Percentiles rank a stretch among this genome's conserved stretches.
Conservation (phyloP, 805 yeast genomes). For the Kluyveromyces starmeri region DNA sequence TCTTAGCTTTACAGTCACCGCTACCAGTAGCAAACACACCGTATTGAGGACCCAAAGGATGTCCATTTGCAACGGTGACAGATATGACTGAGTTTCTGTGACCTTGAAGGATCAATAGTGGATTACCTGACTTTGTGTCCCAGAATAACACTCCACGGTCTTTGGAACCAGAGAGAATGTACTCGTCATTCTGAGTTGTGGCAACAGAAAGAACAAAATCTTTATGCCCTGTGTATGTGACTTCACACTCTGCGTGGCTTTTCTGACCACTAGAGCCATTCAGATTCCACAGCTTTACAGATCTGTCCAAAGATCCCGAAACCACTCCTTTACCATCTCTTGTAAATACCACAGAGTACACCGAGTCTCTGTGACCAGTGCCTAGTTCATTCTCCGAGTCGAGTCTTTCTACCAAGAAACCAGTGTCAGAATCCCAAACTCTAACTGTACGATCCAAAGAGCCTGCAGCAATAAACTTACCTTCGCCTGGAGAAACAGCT, state of each 20-base stretch:
- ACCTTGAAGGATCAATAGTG: conserved; percentile 91
- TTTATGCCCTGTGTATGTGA: conserved; percentile 90
- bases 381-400: conserved; percentile 83
- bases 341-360: conserved; percentile 88
- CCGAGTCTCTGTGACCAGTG: conserved; percentile 94
- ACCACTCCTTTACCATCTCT: conserved; percentile 88
- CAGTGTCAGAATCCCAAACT: conserved; percentile 93
- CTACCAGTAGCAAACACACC: conserved; percentile 94
- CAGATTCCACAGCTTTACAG: conserved; percentile 92
- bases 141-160: conserved; percentile 96
- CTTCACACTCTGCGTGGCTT: conserved; percentile 60
- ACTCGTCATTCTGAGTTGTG: conserved; percentile 85
- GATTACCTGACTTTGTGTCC: conserved; percentile 89
- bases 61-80: conserved; percentile 82
- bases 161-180: conserved; percentile 87
- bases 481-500: conserved; percentile 86
- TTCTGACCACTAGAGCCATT: conserved; percentile 33
- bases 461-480: conserved; percentile 91
- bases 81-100: conserved; percentile 93
- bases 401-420: conserved; percentile 82
- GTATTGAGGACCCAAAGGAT: conserved; percentile 44
- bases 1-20: conserved; percentile 96
- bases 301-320: conserved; percentile 89
- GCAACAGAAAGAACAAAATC: conserved; percentile 94
- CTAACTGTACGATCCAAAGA: conserved; percentile 91